Conservation (phyloP, 2,329 filamentous ascomycete genomes). For the Penicillium sp. region DNA sequence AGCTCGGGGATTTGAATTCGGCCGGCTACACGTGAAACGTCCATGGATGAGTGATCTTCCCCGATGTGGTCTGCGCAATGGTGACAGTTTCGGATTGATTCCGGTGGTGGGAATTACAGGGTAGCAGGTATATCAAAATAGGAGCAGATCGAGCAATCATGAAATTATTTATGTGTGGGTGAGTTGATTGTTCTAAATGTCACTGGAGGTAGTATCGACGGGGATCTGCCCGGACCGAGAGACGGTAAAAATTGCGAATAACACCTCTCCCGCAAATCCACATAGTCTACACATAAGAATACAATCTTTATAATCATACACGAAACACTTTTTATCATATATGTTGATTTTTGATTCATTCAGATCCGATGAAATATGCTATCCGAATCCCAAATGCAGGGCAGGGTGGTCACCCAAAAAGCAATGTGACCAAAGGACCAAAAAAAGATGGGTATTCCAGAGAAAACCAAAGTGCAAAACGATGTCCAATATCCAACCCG, state of each 20-base stretch:
- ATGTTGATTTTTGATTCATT: conserved; percentile 9
- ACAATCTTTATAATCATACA: too few species aligned
- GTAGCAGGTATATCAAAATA: neutral
- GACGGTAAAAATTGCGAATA: neutral
- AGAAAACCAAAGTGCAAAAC: conserved; percentile 8
- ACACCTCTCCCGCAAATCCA: too few species aligned
- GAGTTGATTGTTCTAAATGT: neutral
- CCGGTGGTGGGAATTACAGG: neutral
- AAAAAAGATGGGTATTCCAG: conserved; percentile 18
- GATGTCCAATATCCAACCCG: neutral
- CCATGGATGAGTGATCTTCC: neutral
- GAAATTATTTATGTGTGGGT: too few species aligned
- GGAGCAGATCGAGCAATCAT: neutral
- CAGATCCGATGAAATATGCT: conserved; percentile 11
- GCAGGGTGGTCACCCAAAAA: conserved; percentile 9
- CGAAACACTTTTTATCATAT: neutral
- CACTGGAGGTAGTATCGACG: neutral
- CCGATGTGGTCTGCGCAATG: neutral
- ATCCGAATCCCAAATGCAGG: conserved; percentile 15
- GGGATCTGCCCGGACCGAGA: neutral
- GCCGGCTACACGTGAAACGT: conserved; percentile 12
- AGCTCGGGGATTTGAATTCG: conserved; percentile 14
- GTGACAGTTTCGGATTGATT: neutral
- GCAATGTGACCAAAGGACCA: conserved; percentile 13
- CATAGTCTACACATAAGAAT: too few species aligned